Base-by-base conservation (phyloP, 257 asterid species). In the Knoxia roxburghii region DNA sequence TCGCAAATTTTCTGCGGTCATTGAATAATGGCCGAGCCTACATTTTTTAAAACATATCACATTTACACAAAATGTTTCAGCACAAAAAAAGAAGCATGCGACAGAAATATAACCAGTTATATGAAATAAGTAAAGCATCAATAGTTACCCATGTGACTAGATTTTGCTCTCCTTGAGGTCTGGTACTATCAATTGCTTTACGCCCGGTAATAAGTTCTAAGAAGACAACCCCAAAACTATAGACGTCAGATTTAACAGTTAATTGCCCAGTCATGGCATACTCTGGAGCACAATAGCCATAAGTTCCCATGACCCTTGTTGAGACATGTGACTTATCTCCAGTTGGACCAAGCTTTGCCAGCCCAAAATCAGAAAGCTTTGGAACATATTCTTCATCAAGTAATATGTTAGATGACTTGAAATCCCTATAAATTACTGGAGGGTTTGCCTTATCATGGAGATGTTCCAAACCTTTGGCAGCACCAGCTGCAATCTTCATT, bases 281-380 rank as follows among this genome's bases (percentile, higher is more conserved):
- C 76, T 94, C 99, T 0, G 99, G 99, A 49, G 98, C 99, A 75
- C 99, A 94, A 70, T 94, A 94, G 48, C 99, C 99, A 14, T 94
- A 94, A 29, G 99, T 94, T 65, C 99, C 98, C 99, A 94, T 94
- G 78, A 94, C 99, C 82, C 99, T 78, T 10, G 99, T 90, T 61
- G 99, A 94, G 56, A 94, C 99, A 63, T 94, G 99, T 0, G 99
- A 90, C 82, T 90, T 86, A 85, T 94, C 99, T 45, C 99, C 98
- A 11, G 99, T 94, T 10, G 99, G 99, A n/a, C 99, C 99, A 1
- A 94, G 88, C 83, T 94, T 94, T n/a, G 99, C 99, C 24, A 94
- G 84, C 39, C 99, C 99, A 67, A 90, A 94, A 75, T 94, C 98
- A 0, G 99, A 94, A 49, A 94, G 95, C 83, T 94, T 94, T 4